Evolutionary conservation across 2,329 filamentous ascomycete genomes (phyloP).

Genomic region (Onygenales sp.): DNA sequence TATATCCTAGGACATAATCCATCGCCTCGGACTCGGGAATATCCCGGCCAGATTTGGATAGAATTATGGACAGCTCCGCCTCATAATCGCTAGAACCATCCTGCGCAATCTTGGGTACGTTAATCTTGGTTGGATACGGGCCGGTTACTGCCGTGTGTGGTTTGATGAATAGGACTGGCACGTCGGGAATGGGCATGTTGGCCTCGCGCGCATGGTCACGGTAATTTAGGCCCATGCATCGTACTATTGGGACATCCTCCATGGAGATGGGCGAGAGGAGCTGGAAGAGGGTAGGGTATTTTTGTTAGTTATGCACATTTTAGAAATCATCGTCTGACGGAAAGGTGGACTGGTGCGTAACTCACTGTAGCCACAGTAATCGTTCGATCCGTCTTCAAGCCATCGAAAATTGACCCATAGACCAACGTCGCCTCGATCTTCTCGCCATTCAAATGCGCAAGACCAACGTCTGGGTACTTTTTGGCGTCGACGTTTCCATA

Average conservation of each 20-base stretch:
- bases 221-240: slow-evolving; percentile 41
- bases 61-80: slow-evolving; percentile 30
- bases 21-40: slow-evolving; percentile 28
- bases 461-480: slow-evolving; percentile 25
- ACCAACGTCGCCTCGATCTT: slow-evolving; percentile 24
- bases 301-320: neutral
- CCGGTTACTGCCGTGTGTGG: slow-evolving; percentile 27
- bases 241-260: slow-evolving; percentile 31
- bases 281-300: neutral
- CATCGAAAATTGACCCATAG: slow-evolving; percentile 26
- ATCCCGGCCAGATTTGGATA: slow-evolving; percentile 28
- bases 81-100: slow-evolving; percentile 33
- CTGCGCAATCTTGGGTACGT: slow-evolving; percentile 24
- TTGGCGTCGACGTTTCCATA: slow-evolving; percentile 29
- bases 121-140: slow-evolving; percentile 21
- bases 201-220: slow-evolving; percentile 32
- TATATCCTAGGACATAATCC: slow-evolving; percentile 33
- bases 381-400: slow-evolving; percentile 7
- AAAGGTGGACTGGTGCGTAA: neutral
- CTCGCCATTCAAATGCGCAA: slow-evolving; percentile 20
- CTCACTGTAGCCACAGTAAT: neutral
- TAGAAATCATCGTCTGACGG: neutral
- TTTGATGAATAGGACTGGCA: slow-evolving; percentile 32
- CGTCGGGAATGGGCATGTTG: slow-evolving; percentile 26
- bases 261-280: slow-evolving; percentile 26